Evolutionary conservation across 2,329 filamentous ascomycete species (phyloP).

Genomic region (Ophiostoma australiae): DNA sequence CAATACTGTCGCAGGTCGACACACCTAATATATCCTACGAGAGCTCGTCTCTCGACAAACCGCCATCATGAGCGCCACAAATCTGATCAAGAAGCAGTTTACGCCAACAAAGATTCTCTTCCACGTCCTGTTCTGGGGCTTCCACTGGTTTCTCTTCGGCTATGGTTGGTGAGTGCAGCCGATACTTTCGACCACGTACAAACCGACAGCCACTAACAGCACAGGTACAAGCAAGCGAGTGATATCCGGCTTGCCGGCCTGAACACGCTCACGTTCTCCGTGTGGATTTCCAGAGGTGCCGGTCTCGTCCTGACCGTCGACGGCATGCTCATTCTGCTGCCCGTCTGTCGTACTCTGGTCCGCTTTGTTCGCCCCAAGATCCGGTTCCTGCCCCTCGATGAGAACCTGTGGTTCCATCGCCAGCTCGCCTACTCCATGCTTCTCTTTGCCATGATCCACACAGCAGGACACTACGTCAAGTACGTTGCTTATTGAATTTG

Average conservation of each 20-base stretch:
- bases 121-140: constrained; percentile 73
- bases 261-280: constrained; percentile 78
- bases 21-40: constrained; percentile 34
- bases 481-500: constrained; percentile 51
- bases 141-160: constrained; percentile 74
- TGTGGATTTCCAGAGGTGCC: constrained; percentile 94
- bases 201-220: constrained; percentile 28
- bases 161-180: constrained; percentile 61
- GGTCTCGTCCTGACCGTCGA: constrained; percentile 81
- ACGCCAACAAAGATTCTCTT: constrained; percentile 68
- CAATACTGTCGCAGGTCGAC: constrained; percentile 53
- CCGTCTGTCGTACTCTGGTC: constrained; percentile 89
- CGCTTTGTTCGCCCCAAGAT: constrained; percentile 81
- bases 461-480: constrained; percentile 87
- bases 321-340: constrained; percentile 79
- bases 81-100: constrained; percentile 58
- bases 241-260: constrained; percentile 68
- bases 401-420: constrained; percentile 94
- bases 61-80: constrained; percentile 40
- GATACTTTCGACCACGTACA: constrained; percentile 37
- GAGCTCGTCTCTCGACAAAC: constrained; percentile 26
- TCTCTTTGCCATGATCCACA: constrained; percentile 74
- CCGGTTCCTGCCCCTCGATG: constrained; percentile 85
- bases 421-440: constrained; percentile 89
- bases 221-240: constrained; percentile 59